Conservation (phyloP, 805 yeast genomes). For the Aciculoconidium aculeatum region DNA sequence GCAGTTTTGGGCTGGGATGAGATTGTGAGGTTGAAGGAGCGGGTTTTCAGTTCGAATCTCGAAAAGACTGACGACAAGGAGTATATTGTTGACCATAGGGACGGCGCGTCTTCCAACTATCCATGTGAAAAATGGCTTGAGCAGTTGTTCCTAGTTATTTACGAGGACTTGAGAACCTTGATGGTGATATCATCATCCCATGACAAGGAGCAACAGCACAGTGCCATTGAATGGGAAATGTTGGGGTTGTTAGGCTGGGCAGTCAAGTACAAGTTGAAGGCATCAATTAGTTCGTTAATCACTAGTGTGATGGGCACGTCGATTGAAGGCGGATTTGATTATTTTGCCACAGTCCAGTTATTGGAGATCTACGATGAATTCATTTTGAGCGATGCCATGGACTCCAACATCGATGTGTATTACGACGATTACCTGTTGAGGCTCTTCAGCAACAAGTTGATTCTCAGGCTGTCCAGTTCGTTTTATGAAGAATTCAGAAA, state of each 20-base stretch:
- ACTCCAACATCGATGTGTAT: constrained; percentile 26
- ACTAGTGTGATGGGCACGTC: constrained; percentile 47
- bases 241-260: constrained; percentile 52
- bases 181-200: constrained; percentile 20
- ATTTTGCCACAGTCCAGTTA: constrained; percentile 48
- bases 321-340: constrained; percentile 53
- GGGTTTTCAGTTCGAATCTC: constrained; percentile 44
- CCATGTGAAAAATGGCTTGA: constrained; percentile 78
- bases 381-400: constrained; percentile 28
- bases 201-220: constrained; percentile 34
- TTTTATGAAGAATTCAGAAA: constrained; percentile 17
- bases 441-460: constrained; percentile 28
- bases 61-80: constrained; percentile 37
- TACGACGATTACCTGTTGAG: constrained; percentile 23
- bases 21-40: constrained; percentile 57
- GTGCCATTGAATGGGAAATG: constrained; percentile 71
- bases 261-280: constrained; percentile 33
- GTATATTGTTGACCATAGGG: constrained; percentile 15
- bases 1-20: constrained; percentile 79
- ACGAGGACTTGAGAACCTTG: constrained; percentile 46
- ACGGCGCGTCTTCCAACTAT: constrained; percentile 12
- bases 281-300: constrained; percentile 30
- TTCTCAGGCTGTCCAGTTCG: constrained; percentile 18
- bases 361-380: constrained; percentile 44
- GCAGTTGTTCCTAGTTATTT: constrained; percentile 61